Evolutionary conservation across 345 rosid species (phyloP), one percentile per base, ranked within the genome.

Genomic region (Euphorbia peplus): DNA sequence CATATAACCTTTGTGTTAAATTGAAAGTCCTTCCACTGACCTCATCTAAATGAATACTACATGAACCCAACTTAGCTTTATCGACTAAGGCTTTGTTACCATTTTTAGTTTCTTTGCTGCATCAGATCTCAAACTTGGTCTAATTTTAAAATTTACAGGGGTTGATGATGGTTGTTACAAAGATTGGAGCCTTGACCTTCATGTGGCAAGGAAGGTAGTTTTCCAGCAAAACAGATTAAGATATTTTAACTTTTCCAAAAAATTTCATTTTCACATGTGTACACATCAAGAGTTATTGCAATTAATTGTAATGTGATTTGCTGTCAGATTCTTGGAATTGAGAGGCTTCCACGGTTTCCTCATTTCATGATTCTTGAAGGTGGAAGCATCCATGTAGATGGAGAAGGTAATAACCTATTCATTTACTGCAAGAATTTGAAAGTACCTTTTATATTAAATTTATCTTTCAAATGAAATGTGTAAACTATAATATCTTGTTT

Each of bases 311-410:
- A 69, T 68, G 11, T 12, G 9, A 69, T 73, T 67, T 76, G 4
- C 29, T 76, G 48, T 67, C 69, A 95, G 99, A 91, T 95, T 78
- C 82, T 95, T 64, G 75, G 56, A 75, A 65, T 76, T 73, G 96
- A 95, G 82, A 86, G 82, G 73, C 70, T 85, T 69, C 95, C 96
- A 8, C 84, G 92, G 54, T 90, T 95, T 80, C 73, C 78, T 9
- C 85, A 91, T 18, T 64, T 81, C 12, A 83, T 95, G 77, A 75
- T 91, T 76, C 99, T 91, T 75, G 99, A 95, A 91, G 99, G 97
- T 59, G 99, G 99, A 80, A 91, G 99, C 84, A 95, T 95, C 78
- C 96, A 95, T 71, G 99, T 95, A 11, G 99, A 91, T 26, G 99
- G 99, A 69, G 97, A 91, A 87, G 99, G 99, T 91, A 73, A 70